Evolutionary conservation across 257 asterid genomes (phyloP), one percentile per base, ranked within the genome.

Genomic region (Haberlea rhodopensis): DNA sequence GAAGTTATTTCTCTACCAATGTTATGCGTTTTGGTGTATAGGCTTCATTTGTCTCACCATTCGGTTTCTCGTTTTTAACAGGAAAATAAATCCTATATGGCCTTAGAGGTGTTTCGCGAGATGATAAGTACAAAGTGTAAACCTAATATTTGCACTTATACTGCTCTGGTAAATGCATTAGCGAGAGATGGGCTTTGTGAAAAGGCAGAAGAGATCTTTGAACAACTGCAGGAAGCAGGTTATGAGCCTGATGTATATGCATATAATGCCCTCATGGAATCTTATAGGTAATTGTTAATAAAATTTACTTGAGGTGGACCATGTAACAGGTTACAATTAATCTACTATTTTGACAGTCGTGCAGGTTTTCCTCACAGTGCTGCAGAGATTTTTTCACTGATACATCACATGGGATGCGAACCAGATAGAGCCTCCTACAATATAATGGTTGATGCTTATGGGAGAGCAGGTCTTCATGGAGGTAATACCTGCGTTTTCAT

Each of bases 191-290:
- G 97, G 48, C 75, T 90, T 18, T 85, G 85, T 60, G 96, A 90
- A 72, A 90, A 90, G 46, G 95, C 95, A 23, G 96, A 87, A 81
- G 95, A 85, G 75, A 70, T 84, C 56, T 90, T 90, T 22, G 96
- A 90, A 71, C 78, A 76, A 69, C 66, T 90, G 71, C 96, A 90
- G 68, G 90, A 90, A 82, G 91, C 86, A 62, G 97, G 95, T 25
- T 71, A 74, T 53, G 97, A 85, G 80, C 97, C 96, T 51, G 96
- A 90, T 63, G 96, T 75, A 34, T 90, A 90, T 65, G 87, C 86
- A 69, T 90, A 85, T 70, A 90, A 90, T 62, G 96, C 96, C 70
- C 95, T 90, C 61, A 85, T 90, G 92, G 96, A 84, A 78, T 87
- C 95, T 73, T 90, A 90, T 80, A 87, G 96, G 97, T 87, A 65